Evolutionary conservation across 768 basidiomycete genomes (phyloP).

Genomic region (Leccinum boreale): DNA sequence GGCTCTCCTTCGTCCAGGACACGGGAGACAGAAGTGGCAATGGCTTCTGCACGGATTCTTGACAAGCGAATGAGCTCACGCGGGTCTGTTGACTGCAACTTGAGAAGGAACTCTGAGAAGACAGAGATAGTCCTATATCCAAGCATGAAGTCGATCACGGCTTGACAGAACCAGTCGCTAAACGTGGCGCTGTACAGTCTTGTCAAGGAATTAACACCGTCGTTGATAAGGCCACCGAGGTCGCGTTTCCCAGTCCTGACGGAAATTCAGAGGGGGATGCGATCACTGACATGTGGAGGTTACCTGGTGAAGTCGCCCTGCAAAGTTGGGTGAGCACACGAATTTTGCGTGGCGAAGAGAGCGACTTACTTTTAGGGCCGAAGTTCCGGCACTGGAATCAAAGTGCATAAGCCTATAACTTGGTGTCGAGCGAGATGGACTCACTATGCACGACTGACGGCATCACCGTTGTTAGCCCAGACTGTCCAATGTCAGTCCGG

Average conservation of each 20-base stretch:
- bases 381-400: constrained; percentile 80
- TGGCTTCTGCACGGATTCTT: constrained; percentile 87
- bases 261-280: constrained; percentile 6
- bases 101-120: constrained; percentile 91
- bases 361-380: constrained; percentile 79
- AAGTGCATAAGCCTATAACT: constrained; percentile 11
- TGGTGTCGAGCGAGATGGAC: constrained; percentile 24
- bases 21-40: constrained; percentile 81
- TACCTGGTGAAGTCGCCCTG: constrained; percentile 89
- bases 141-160: constrained; percentile 89
- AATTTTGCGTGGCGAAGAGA: not conserved
- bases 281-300: not conserved
- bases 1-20: constrained; percentile 76
- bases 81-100: constrained; percentile 88
- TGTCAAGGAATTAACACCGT: constrained; percentile 92
- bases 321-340: constrained; percentile 3
- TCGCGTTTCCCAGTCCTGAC: constrained; percentile 93
- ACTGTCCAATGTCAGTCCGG: constrained; percentile 39
- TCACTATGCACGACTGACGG: constrained; percentile 85
- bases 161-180: constrained; percentile 96
- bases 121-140: constrained; percentile 84
- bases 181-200: constrained; percentile 88
- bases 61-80: constrained; percentile 84
- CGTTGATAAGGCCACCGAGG: constrained; percentile 85
- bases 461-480: constrained; percentile 99